phyloP scores from a whole-genome alignment of 768 basidiomycete genomes.

The Phylloporus sp. region DNA sequence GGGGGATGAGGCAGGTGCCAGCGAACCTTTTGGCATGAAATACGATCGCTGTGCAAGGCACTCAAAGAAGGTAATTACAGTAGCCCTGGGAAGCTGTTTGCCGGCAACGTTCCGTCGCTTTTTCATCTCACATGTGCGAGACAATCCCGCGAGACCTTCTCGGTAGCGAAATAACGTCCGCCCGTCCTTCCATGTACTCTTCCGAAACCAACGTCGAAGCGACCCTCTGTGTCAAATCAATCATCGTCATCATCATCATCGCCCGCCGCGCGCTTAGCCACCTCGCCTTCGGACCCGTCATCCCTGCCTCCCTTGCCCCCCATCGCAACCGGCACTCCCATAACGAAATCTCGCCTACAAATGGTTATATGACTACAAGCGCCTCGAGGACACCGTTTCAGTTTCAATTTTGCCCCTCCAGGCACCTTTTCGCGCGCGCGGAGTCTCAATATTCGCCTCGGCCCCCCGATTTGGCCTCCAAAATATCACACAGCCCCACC shows the following conservation, averaged over 20 bases:
- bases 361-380: conserved; percentile 22
- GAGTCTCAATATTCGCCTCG: conserved; percentile 17
- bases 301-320: neutral
- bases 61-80: conserved; percentile 27
- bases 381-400: conserved; percentile 30
- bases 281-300: conserved; percentile 17
- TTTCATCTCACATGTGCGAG: conserved; percentile 29
- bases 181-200: neutral
- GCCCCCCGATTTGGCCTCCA: conserved; percentile 19
- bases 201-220: conserved; percentile 21
- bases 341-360: conserved; percentile 18
- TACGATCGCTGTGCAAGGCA: conserved; percentile 34
- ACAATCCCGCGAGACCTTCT: conserved; percentile 29
- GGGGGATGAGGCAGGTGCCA: conserved; percentile 1
- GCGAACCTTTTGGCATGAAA: conserved; percentile 26
- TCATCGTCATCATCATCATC: neutral
- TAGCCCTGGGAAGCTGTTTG: conserved; percentile 33
- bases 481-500: conserved; percentile 23
- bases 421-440: conserved; percentile 26
- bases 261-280: too few species aligned
- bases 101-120: conserved; percentile 27
- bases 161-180: conserved; percentile 36
- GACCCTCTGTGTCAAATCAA: conserved; percentile 7
- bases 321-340: conserved; percentile 23
- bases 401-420: conserved; percentile 25